These are phyloP conservation scores for Closterium sp. DNA, from an alignment of 139 green algal species.

Conservation along the genomic window DNA sequence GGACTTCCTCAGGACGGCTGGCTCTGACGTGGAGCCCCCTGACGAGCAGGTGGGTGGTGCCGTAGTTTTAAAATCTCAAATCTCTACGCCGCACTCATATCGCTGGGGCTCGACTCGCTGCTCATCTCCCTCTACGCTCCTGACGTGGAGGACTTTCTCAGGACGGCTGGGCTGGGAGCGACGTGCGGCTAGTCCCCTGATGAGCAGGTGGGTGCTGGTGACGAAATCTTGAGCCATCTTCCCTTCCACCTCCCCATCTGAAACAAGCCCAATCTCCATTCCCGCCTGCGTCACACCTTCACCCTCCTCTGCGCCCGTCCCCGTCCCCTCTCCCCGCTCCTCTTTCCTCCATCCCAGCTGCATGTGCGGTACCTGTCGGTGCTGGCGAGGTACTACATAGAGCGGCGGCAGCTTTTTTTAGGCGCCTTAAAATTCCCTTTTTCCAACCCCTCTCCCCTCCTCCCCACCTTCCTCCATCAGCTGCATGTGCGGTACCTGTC, in stretches of 20 bases:
- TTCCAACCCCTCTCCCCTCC: no score
- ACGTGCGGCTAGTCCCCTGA: no score
- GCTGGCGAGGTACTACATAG: constrained; percentile 32
- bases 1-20: constrained; percentile 25
- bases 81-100: no score
- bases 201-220: no score
- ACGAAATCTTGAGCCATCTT: no score
- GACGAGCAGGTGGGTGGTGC: background rate
- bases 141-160: constrained; percentile 15
- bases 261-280: background rate
- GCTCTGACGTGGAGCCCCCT: background rate
- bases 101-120: constrained; percentile 35
- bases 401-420: background rate
- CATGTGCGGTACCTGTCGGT: constrained; percentile 34
- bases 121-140: constrained; percentile 17
- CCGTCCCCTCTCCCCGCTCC: background rate
- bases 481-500: constrained; percentile 22
- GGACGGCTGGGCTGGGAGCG: no score
- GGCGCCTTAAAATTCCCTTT: no score
- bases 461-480: no score
- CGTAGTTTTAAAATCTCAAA: background rate
- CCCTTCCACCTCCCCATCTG: no score
- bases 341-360: background rate
- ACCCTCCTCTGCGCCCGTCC: background rate
- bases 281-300: background rate